Conservation (phyloP, 306 rosid genomes). For the Vigna hirtella region DNA sequence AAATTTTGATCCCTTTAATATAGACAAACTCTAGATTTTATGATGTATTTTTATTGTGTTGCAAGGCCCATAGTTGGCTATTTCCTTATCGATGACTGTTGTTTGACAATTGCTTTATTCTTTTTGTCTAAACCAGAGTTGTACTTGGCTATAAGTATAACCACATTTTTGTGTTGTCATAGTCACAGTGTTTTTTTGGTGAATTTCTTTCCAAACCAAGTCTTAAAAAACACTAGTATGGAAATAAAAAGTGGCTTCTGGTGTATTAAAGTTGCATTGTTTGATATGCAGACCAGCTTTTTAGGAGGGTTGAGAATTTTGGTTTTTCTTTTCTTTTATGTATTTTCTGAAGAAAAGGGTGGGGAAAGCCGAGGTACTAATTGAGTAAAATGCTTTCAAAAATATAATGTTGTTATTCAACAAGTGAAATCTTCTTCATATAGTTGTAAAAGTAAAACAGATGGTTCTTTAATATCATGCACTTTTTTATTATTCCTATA, state of each 20-base stretch:
- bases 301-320: neutral
- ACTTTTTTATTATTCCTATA: neutral
- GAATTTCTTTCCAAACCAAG: constrained; percentile 13
- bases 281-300: neutral
- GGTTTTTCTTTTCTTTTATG: neutral
- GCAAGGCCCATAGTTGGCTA: neutral
- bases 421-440: neutral
- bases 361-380: neutral
- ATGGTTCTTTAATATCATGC: neutral
- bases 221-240: neutral
- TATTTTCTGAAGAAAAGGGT: neutral
- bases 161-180: neutral
- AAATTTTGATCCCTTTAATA: constrained; percentile 40
- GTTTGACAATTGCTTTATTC: constrained; percentile 1
- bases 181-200: neutral
- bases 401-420: neutral
- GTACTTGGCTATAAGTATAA: neutral
- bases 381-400: neutral
- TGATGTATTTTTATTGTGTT: neutral
- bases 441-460: neutral
- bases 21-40: neutral
- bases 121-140: neutral
- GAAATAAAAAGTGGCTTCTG: neutral
- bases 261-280: neutral
- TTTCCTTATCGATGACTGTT: neutral